Base-by-base conservation (phyloP, 192 early-diverging fungal genomes). In the Podila minutissima region DNA sequence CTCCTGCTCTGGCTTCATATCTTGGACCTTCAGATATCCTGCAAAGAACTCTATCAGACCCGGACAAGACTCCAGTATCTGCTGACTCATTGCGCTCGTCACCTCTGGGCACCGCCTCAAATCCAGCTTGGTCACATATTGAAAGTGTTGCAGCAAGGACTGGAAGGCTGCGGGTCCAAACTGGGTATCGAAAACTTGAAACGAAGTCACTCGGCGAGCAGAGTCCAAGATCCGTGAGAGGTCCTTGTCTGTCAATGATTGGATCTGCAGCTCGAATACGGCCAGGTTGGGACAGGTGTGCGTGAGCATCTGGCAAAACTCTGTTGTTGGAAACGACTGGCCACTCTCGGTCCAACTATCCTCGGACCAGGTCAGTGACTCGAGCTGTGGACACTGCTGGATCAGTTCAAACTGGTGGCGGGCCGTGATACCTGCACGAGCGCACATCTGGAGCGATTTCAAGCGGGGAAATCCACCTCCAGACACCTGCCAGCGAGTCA, bases 41-140 rank as follows among this genome's bases (percentile, higher is more conserved):
- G 64, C 63, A 20, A 57, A 58, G 31, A 61, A 61, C 8, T 50
- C 58, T 6, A 12, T n/a, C 58, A 74, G 32, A 2, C 26, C 9
- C 12, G 58, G 58, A 28, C 72, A 74, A n/a, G 63, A 66, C 10
- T 28, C 50, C 29, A 74, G 8, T 46, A 74, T 74, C 26, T 11
- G 35, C 12, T 66, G 72, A 2, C 20, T 32, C 72, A 74, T 66
- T 4, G 64, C 38, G 51, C 72, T 74, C 2, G 72, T 74, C 6
- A 55, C 38, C 4, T 31, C 50, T 3, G n/a, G 20, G 32, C 72
- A 74, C 33, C 53, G 37, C 58, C 55, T 46, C 17, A 74, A 11
- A 28, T 74, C 58, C 20, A 74, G 12, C n/a, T 24, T 13, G 2
- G 72, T 66, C 32, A 74, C 50, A 13, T 31, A 32, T 5, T 2